phyloP scores from a whole-genome alignment of 1,139 yeast genomes.

The Blastobotrys capitulatus region DNA sequence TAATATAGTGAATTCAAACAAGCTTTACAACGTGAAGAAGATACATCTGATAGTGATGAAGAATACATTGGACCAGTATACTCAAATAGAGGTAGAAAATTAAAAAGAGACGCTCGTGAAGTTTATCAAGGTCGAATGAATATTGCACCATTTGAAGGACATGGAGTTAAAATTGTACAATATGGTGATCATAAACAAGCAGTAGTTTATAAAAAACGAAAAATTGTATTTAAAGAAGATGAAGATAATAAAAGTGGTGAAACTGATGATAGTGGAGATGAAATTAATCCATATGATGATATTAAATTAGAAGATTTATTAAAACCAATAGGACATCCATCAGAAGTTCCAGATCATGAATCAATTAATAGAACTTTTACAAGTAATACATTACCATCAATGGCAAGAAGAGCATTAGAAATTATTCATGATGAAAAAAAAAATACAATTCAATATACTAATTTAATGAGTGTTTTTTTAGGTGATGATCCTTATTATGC shows the following conservation, averaged over 20 bases:
- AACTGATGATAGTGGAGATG: constrained; percentile 27
- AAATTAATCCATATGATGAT: constrained; percentile 37
- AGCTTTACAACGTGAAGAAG: constrained; percentile 12
- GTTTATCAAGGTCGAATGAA: constrained; percentile 37
- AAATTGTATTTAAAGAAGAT: constrained; percentile 14
- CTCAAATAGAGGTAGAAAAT: constrained; percentile 57
- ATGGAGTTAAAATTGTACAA: constrained; percentile 32
- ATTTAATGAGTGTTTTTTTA: constrained; percentile 67
- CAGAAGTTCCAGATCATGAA: constrained; percentile 70
- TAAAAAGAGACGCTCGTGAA: constrained; percentile 43
- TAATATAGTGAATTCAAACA: constrained; percentile 12
- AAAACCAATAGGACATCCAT: constrained; percentile 74
- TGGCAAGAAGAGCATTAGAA: constrained; percentile 70
- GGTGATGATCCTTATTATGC: constrained; percentile 80
- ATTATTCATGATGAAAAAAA: constrained; percentile 76
- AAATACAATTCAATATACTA: constrained; percentile 63
- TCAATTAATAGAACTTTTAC: constrained; percentile 62
- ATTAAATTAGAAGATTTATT: constrained; percentile 52
- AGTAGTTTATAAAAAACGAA: constrained; percentile 31
- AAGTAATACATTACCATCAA: constrained; percentile 43
- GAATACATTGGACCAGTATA: constrained; percentile 21
- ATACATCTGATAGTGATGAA: constrained; percentile 17
- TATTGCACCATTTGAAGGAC: constrained; percentile 32
- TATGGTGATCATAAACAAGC: constrained; percentile 32
- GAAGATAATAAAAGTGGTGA: constrained; percentile 23